Evolutionary conservation across 225 moss, liverwort and hornwort genomes (phyloP).

Genomic region (Thuidium tamariscinum): DNA sequence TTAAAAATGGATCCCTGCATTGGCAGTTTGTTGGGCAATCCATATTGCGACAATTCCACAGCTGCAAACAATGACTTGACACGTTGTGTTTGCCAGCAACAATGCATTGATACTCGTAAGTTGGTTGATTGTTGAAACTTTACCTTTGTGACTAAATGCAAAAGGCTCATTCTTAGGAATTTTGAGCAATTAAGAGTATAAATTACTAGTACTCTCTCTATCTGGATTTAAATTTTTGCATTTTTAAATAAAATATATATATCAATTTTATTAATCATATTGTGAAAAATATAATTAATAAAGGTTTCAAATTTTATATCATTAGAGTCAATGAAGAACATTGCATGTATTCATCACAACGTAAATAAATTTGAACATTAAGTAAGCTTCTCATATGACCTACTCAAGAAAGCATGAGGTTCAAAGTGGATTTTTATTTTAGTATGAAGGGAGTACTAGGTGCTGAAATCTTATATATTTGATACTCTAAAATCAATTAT

Average conservation of each 20-base stretch:
- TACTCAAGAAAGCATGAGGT: background rate
- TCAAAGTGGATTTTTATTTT: background rate
- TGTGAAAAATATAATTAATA: background rate
- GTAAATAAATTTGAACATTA: background rate
- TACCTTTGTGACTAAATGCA: background rate
- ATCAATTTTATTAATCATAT: background rate
- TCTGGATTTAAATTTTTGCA: too few relatives aligned
- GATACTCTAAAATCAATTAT: background rate
- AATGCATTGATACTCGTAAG: background rate
- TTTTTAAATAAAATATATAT: too few relatives aligned
- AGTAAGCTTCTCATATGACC: background rate
- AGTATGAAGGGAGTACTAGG: background rate
- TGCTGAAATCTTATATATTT: background rate
- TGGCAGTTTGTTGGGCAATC: background rate
- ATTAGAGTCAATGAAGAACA: background rate
- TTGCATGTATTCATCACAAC: background rate
- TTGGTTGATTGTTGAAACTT: background rate
- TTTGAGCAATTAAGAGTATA: background rate
- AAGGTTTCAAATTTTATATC: background rate
- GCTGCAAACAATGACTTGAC: background rate
- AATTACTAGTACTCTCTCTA: background rate
- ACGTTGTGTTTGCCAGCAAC: background rate
- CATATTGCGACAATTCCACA: background rate
- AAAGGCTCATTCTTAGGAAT: background rate
- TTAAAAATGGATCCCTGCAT: background rate